phyloP scores from a whole-genome alignment of 73 alveolate genomes.

The Uronychia binucleata region DNA sequence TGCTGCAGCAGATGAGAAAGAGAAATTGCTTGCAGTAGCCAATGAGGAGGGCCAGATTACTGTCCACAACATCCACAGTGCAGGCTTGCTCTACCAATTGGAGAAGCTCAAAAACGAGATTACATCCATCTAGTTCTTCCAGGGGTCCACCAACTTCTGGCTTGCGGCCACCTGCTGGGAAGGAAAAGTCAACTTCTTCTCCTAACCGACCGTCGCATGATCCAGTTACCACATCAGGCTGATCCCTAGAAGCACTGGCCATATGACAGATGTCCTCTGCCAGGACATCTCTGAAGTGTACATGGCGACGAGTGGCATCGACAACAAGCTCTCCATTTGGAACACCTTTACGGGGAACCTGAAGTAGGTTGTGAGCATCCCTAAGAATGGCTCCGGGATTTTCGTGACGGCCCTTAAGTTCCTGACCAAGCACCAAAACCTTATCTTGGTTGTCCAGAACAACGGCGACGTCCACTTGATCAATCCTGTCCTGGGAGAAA shows the following conservation, averaged over 20 bases:
- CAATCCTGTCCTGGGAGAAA: conserved; percentile 29
- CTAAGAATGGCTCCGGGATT: conserved; percentile 32
- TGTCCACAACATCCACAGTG: conserved; percentile 49
- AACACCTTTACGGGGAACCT: conserved; percentile 35
- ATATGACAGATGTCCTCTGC: conserved; percentile 23
- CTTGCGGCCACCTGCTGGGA: conserved; percentile 53
- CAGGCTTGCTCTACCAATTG: conserved; percentile 32
- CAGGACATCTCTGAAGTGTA: conserved; percentile 40
- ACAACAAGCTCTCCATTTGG: conserved; percentile 41
- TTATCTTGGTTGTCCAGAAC: conserved; percentile 27
- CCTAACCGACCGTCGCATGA: conserved; percentile 22
- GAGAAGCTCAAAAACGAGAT: conserved; percentile 34
- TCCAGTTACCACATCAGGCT: conserved; percentile 14
- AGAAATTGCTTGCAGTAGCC: conserved; percentile 45
- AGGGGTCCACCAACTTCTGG: conserved; percentile 50
- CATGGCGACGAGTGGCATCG: conserved; percentile 58
- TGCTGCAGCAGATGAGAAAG: conserved; percentile 39
- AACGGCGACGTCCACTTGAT: conserved; percentile 42
- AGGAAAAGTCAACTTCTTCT: conserved; percentile 38
- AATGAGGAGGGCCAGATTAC: conserved; percentile 49
- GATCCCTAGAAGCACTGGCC: conserved; percentile 17
- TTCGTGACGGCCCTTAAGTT: conserved; percentile 22
- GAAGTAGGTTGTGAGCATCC: conserved; percentile 8
- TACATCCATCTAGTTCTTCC: conserved; percentile 21
- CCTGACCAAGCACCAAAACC: conserved; percentile 16